Percentiles rank a stretch among this genome's conserved stretches.
phyloP scores from a whole-genome alignment of 257 asterid genomes.

The Solanum ahanhuiri region DNA sequence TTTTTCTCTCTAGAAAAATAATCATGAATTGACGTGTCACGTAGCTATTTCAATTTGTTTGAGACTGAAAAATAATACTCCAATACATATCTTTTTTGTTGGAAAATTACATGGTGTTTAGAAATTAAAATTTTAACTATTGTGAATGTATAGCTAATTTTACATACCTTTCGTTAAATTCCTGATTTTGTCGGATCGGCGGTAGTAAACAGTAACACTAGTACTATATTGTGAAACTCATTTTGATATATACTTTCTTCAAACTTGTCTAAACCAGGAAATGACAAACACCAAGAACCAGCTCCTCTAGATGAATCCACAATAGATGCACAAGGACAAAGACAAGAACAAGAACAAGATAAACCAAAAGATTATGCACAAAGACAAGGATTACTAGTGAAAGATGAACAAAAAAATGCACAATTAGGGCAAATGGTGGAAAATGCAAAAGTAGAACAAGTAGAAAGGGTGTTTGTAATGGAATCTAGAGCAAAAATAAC shows the following conservation, averaged over 20 bases:
- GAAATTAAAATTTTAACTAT: too few relatives aligned
- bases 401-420: not conserved
- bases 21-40: not conserved
- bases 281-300: not conserved
- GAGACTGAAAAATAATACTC: not conserved
- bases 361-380: not conserved
- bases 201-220: too few relatives aligned
- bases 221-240: not conserved
- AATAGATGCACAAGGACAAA: not conserved
- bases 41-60: not conserved
- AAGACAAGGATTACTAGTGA: not conserved
- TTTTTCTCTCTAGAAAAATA: not conserved
- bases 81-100: fast-evolving
- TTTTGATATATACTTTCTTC: not conserved
- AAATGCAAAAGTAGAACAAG: not conserved
- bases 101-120: too few relatives aligned
- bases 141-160: too few relatives aligned
- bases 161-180: too few relatives aligned
- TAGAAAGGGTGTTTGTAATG: not conserved
- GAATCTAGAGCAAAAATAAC: not conserved
- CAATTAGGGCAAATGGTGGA: not conserved
- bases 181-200: too few relatives aligned
- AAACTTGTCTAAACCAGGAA: not conserved
- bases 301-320: not conserved
- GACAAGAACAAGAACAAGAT: not conserved